Evolutionary conservation across 805 yeast genomes (phyloP), one percentile per base, ranked within the genome.

Genomic region (Myxozyma vanderwaltii): DNA sequence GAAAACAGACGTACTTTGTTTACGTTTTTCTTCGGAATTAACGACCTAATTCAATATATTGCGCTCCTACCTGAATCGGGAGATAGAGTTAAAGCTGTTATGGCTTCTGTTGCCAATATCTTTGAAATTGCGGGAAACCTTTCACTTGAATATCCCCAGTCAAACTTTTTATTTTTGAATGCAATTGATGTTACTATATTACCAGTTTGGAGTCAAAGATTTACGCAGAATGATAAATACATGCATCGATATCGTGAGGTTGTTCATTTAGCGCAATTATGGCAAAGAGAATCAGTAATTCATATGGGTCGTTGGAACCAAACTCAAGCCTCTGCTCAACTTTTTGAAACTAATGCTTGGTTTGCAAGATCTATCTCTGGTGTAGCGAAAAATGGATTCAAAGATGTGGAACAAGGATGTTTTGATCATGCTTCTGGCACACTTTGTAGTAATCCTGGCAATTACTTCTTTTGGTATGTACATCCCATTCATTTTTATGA

Each of bases 331-430:
- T 56, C 61, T 12, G 53, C 51, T 17, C 51, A 41, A 33, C 35
- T 51, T 27, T 62, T 59, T 51, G 65, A 62, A 36, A 49, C 61
- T 1, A 59, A 60, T 41, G 44, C 48, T 10, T 62, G 65, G 65
- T 53, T 26, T 12, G 59, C 63, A 4, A 58, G 60, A 21, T 41
- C 58, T 5, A 26, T 62, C 24, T 47, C 63, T 1, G 65, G 65
- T 26, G 50, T 62, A 21, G 53, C 53, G 13, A 31, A 27, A 23
- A 31, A 48, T 19, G 63, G 58, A n/a, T 54, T 60, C 43, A 33
- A 38, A 15, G 39, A 53, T 21, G 21, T 44, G 7, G 39, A 26
- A 5, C 23, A 29, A 8, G 33, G 44, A n/a, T 61, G 65, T 51
- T 54, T 51, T 35, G 56, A 57, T 36, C 65, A 39, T 44, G 29